Base-by-base conservation (phyloP, 768 basidiomycete genomes). In the Coprinopsis marcescibilis region DNA sequence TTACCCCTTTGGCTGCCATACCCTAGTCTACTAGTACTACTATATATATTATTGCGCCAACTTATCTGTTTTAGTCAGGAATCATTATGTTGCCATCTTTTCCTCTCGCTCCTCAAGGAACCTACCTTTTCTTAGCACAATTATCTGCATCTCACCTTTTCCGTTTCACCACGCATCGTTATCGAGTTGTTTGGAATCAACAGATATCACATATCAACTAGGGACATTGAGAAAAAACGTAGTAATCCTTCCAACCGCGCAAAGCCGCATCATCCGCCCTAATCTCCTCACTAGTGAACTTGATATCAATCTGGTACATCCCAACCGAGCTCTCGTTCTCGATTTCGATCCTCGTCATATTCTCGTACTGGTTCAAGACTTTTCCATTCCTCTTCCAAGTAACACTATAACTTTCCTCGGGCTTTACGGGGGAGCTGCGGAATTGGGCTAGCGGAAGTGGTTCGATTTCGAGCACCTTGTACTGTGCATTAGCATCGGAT, bases 391-490 rank as follows among this genome's bases (percentile, higher is more conserved):
- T 75, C 25, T 58, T 59, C 84, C 85, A 87, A 19, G 57, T 56
- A 45, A 85, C 72, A 10, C 65, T 64, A 55, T 82, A 84, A 46
- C 69, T 73, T 37, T 62, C 57, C 17, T 58, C 45, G n/a, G 7
- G 24, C 17, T 52, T 48, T 15, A 58, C 46, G 1, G 57, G 51
- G 2, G 55, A 46, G 15, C 63, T 51, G 12, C 68, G 65, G 51
- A 81, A 70, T 43, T 83, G 73, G 1, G 78, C 83, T 12, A 88
- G 68, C 12, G 81, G 78, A 12, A 85, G 66, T 17, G 85, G 74
- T 12, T 62, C 56, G 14, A 81, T 51, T 19, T 68, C 63, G 19
- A 40, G 25, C 4, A 40, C 57, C 55, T 57, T 7, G 49, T 44
- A 8, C 20, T 30, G 4, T 35, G 27, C 17, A 17, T 25, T 25